Evolutionary conservation across 257 asterid species (phyloP).

Genomic region (Misopates orontium): DNA sequence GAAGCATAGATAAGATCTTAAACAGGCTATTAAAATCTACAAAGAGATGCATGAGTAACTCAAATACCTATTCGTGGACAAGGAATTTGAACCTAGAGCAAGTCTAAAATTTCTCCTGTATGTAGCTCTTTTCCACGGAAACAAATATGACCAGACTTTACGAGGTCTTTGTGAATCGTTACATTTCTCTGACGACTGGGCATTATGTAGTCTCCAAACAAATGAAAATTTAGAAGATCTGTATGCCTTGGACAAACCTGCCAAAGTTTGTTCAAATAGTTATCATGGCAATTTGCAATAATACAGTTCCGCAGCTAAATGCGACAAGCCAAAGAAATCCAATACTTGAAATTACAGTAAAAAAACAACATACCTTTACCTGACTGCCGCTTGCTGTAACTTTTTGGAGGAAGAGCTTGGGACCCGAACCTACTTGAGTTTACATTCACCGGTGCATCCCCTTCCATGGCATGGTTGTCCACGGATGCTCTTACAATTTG

Average conservation of each 20-base stretch:
- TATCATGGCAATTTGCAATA: neutral
- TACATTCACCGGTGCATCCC: constrained; percentile 31
- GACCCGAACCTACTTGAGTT: constrained; percentile 35
- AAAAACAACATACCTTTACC: constrained; percentile 29
- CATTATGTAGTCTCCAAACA: constrained; percentile 75
- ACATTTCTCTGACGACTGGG: constrained; percentile 46
- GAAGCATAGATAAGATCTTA: constrained; percentile 11
- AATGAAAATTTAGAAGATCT: constrained; percentile 50
- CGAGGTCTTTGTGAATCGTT: constrained; percentile 44
- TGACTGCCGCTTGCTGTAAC: constrained; percentile 42
- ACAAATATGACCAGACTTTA: constrained; percentile 50
- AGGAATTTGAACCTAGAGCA: constrained; percentile 41
- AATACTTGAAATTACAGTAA: neutral
- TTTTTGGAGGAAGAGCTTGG: constrained; percentile 34
- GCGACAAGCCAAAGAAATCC: neutral
- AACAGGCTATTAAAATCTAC: constrained; percentile 5
- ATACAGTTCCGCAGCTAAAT: neutral
- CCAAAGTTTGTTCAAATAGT: constrained; percentile 6
- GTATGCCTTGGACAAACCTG: constrained; percentile 50
- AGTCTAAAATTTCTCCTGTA: constrained; percentile 50
- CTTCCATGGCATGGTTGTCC: constrained; percentile 40
- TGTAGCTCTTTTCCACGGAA: constrained; percentile 74
- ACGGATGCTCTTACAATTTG: constrained; percentile 79
- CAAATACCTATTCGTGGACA: constrained; percentile 54
- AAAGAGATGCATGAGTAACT: constrained; percentile 25